These are phyloP conservation scores for Boletus fagicola DNA, from an alignment of 768 basidiomycete genomes.

Conservation along the genomic window DNA sequence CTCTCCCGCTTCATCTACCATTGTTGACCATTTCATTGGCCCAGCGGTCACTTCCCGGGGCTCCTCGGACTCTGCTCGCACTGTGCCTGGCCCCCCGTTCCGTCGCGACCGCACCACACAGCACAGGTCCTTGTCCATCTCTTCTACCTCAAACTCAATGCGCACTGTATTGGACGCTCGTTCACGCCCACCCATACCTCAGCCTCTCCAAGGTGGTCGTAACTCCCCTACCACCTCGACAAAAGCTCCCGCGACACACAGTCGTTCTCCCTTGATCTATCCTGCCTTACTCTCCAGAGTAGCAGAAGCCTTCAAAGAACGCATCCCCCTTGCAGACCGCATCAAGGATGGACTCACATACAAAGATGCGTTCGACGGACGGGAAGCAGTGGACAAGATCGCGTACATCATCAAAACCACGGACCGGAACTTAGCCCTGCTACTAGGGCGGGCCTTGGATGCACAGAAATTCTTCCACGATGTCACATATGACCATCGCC, in stretches of 20 bases:
- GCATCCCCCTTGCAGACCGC: conserved; percentile 73
- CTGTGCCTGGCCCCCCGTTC: conserved; percentile 49
- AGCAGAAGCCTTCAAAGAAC: conserved; percentile 87
- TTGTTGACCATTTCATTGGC: conserved; percentile 35
- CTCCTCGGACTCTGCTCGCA: conserved; percentile 70
- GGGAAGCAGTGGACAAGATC: conserved; percentile 96
- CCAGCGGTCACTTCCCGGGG: conserved; percentile 41
- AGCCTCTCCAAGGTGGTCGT: conserved; percentile 39
- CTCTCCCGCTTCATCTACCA: conserved; percentile 44
- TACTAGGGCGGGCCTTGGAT: conserved; percentile 94
- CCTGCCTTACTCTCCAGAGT: conserved; percentile 96
- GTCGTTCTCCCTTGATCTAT: conserved; percentile 76
- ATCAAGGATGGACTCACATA: conserved; percentile 95
- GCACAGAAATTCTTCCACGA: conserved; percentile 99
- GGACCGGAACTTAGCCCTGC: conserved; percentile 90
- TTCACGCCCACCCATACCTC: conserved; percentile 35
- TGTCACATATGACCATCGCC: conserved; percentile 95
- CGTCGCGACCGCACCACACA: conserved; percentile 61
- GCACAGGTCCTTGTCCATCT: conserved; percentile 78
- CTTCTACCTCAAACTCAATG: conserved; percentile 52
- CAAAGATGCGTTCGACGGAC: conserved; percentile 94
- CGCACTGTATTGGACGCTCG: conserved; percentile 45
- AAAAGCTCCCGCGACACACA: conserved; percentile 38
- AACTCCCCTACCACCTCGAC: conserved; percentile 36
- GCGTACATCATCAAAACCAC: conserved; percentile 98